Percentiles rank a stretch among this genome's conserved stretches.
Conservation (phyloP, 1,284 basidiomycete species). For the Ganoderma resinaceum region DNA sequence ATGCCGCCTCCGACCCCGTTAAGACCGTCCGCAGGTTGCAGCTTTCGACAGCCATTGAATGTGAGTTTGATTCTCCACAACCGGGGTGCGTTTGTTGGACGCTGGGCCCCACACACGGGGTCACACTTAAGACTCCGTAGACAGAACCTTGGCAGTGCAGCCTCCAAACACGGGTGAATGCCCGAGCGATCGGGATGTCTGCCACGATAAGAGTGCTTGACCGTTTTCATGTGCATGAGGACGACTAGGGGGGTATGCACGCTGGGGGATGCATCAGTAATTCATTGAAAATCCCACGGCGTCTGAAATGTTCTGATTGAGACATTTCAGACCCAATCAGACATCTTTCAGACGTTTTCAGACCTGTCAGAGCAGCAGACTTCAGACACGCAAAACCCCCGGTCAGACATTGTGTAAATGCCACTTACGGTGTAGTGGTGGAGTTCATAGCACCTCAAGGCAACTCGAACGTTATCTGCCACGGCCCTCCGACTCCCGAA, state of each 20-base stretch:
- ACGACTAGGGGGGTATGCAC: not conserved
- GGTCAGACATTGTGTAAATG: not conserved
- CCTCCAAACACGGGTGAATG: not conserved
- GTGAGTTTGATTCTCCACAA: not conserved
- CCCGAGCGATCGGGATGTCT: not conserved
- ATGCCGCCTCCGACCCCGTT: not conserved
- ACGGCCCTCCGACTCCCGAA: not conserved
- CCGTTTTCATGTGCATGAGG: not conserved
- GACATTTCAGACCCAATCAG: not conserved
- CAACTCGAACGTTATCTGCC: not conserved
- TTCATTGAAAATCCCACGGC: no score
- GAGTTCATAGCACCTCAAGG: not conserved
- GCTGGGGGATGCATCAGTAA: not conserved
- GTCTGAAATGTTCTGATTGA: not conserved
- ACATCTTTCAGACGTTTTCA: not conserved
- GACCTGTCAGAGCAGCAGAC: not conserved
- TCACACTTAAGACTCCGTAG: not conserved
- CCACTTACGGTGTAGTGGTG: not conserved
- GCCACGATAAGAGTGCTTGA: not conserved
- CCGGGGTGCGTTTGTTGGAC: not conserved
- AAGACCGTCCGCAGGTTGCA: not conserved
- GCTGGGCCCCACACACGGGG: not conserved
- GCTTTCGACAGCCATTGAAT: not conserved
- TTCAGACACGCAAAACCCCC: not conserved
- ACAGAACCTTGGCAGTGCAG: not conserved